Conservation (phyloP, 495 filamentous ascomycete genomes). For the Immersiella caudata region DNA sequence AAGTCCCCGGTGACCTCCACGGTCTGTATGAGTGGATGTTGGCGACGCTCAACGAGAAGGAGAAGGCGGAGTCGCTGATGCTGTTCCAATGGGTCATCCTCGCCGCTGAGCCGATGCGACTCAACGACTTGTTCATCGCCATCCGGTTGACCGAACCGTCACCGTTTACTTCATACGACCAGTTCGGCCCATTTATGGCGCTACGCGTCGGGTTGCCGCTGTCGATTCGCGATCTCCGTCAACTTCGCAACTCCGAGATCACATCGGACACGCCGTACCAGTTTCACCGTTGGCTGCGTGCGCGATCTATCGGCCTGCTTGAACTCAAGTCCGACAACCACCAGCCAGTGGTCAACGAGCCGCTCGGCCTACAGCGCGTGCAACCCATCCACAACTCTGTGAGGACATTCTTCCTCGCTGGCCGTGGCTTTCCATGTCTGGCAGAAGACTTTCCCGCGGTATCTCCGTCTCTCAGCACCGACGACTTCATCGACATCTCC, state of each 20-base stretch:
- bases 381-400: constrained; percentile 41
- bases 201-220: constrained; percentile 33
- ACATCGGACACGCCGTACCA: constrained; percentile 39
- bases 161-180: constrained; percentile 22
- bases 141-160: constrained; percentile 34
- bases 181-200: constrained; percentile 31
- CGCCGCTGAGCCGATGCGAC: constrained; percentile 39
- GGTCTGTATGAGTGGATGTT: constrained; percentile 47
- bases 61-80: constrained; percentile 38
- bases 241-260: constrained; percentile 36
- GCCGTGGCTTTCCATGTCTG: constrained; percentile 39
- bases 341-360: constrained; percentile 25
- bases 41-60: constrained; percentile 35
- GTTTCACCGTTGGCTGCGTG: constrained; percentile 42
- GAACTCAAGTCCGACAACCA: constrained; percentile 33
- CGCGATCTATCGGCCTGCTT: constrained; percentile 42
- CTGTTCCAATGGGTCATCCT: constrained; percentile 47
- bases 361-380: constrained; percentile 39
- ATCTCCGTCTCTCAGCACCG: constrained; percentile 13
- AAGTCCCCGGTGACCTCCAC: constrained; percentile 39
- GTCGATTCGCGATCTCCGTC: constrained; percentile 40
- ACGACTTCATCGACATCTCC: constrained; percentile 35
- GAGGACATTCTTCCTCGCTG: constrained; percentile 41
- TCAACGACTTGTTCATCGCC: constrained; percentile 42
- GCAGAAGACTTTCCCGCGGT: constrained; percentile 21